Conservation (phyloP, 202 grass and related monocot species). For the Panicum virgatum region DNA sequence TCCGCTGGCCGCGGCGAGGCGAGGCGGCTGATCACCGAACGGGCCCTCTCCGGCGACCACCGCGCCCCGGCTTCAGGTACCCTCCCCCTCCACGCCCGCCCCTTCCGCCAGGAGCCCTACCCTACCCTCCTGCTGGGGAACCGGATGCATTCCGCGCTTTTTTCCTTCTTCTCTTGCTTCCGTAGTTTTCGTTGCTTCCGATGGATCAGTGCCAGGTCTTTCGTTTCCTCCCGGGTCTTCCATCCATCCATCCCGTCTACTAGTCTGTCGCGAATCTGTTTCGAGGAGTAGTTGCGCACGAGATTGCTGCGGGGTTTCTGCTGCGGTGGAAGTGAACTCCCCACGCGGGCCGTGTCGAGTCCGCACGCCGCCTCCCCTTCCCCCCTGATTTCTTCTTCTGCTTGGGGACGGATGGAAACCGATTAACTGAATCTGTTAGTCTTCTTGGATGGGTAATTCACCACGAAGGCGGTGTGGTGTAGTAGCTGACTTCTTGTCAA, state of each 20-base stretch:
- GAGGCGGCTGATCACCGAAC: not conserved
- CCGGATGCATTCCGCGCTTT: not conserved
- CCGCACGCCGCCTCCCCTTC: not conserved
- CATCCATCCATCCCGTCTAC: no score
- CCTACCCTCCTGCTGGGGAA: not conserved
- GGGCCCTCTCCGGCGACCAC: not conserved
- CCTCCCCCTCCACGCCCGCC: not conserved
- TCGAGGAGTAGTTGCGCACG: not conserved
- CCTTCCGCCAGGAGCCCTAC: not conserved
- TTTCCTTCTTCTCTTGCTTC: not conserved
- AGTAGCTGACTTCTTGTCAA: not conserved
- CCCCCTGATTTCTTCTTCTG: not conserved
- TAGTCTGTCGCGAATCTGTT: not conserved
- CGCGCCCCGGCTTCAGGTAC: not conserved
- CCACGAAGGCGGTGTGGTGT: not conserved
- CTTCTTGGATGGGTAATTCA: not conserved
- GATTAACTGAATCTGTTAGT: no score
- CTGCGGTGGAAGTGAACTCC: not conserved
- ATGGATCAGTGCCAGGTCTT: not conserved
- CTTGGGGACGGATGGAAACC: not conserved
- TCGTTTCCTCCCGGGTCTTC: no score
- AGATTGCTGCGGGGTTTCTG: not conserved
- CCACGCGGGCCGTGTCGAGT: not conserved
- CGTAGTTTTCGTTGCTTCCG: not conserved
- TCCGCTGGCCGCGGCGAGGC: not conserved